Percentiles rank a stretch among this genome's conserved stretches.
phyloP scores from a whole-genome alignment of 1,284 basidiomycete genomes.

The Boletus albobrunnescens region DNA sequence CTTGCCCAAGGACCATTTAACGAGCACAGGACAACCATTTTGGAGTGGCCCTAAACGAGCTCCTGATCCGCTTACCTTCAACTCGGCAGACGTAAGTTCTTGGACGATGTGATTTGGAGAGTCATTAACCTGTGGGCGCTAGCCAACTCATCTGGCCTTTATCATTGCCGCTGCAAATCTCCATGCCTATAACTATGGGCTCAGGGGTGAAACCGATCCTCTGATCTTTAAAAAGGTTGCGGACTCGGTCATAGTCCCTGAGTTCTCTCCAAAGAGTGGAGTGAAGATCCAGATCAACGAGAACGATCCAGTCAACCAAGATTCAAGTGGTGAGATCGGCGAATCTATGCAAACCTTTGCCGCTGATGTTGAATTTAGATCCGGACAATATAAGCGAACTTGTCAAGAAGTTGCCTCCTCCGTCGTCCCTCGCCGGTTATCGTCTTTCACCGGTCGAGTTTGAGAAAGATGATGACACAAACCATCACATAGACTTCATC shows the following conservation, averaged over 20 bases:
- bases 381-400: slow-evolving; percentile 56
- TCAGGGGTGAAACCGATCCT: slow-evolving; percentile 85
- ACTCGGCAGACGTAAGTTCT: slow-evolving; percentile 77
- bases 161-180: slow-evolving; percentile 94
- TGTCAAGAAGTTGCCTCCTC: slow-evolving; percentile 71
- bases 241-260: slow-evolving; percentile 84
- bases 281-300: slow-evolving; percentile 96
- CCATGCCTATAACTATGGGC: slow-evolving; percentile 97
- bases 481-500: slow-evolving; percentile 99
- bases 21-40: slow-evolving; percentile 90
- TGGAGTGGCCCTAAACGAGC: slow-evolving; percentile 98
- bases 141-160: slow-evolving; percentile 88
- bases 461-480: slow-evolving; percentile 98
- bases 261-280: slow-evolving; percentile 89
- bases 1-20: slow-evolving; percentile 89
- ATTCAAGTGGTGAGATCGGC: slow-evolving; percentile 37
- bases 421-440: slow-evolving; percentile 90
- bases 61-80: slow-evolving; percentile 88
- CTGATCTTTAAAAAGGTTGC: slow-evolving; percentile 81
- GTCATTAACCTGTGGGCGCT: slow-evolving; percentile 9
- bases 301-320: slow-evolving; percentile 76
- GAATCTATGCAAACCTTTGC: neutral
- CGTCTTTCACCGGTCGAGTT: slow-evolving; percentile 94
- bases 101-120: neutral
- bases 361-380: slow-evolving; percentile 34